Base-by-base conservation (phyloP, 495 filamentous ascomycete genomes). In the Haplographium delicatum region DNA sequence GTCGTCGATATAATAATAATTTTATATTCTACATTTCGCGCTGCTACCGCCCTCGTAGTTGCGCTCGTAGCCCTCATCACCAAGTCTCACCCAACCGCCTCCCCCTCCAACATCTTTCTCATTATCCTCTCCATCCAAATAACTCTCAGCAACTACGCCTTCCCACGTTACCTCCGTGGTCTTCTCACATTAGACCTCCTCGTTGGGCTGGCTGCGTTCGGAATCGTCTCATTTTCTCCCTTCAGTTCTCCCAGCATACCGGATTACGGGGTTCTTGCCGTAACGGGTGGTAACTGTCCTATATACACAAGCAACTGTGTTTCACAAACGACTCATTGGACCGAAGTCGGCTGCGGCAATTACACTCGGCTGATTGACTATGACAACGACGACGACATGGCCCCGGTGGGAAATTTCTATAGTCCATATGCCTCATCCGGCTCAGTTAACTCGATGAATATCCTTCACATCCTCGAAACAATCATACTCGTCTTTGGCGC, bases 111-210 rank as follows among this genome's bases (percentile, higher is more conserved):
- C 15, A n/a, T 46, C 27, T 27, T 46, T 27, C 25, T 46, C 4
- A 28, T 46, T n/a, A 25, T 46, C 15, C 26, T 46, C 43, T 46
- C 43, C 6, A 31, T 46, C 11, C 43, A 46, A 46, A 31, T 46
- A 5, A 16, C 16, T 15, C 25, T 31, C 26, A 16, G n/a, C 6
- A 46, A 31, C 22, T 2, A 31, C 26, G 5, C 25, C 16, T 46
- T 31, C 43, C 43, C 43, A 8, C 43, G 43, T 10, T 10, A 5
- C 15, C 2, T 46, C n/a, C 43, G 43, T 4, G 13, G 31, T 2
- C 2, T 33, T 27, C 26, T 46, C n/a, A 11, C 24, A 7, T 5
- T 46, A 25, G 13, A 31, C n/a, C 16, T 28, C 5, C 25, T 46
- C 4, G 9, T 28, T 27, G 6, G 31, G 13, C 4, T 16, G 5